Evolutionary conservation across 108 stramenopile species (phyloP), one percentile per base, ranked within the genome.

Genomic region (Cyclostephanos tholiformis): DNA sequence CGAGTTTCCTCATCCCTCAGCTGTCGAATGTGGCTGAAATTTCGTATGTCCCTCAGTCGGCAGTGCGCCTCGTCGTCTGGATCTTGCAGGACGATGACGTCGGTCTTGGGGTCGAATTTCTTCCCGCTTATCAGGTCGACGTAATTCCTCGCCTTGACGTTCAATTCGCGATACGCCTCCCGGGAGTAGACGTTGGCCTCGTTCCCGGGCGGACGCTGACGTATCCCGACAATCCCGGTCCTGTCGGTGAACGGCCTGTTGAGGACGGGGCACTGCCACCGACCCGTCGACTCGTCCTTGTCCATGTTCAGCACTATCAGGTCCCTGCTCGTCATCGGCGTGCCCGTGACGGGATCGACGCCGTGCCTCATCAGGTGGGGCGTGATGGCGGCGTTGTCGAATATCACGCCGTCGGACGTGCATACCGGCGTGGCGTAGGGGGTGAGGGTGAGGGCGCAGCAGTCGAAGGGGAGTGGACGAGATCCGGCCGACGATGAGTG

Each of bases 201-300:
- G 23, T 85, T 88, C 22, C 69, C 64, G 3, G 60, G 41, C 16
- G 76, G 77, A 0, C 71, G 22, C 46, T 93, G 83, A 0, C 86
- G 67, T 58, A 99, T 90, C 20, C 96, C 97, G n/a, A 97, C 87
- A 8, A 98, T 84, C 61, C 96, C 96, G 39, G 95, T 91, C 51
- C 87, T 85, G 83, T 94, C 86, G 6, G 74, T 80, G 74, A 98
- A 98, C 17, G 89, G 78, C 84, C 98, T 99, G 71, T 88, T 92
- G 43, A 98, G 84, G n/a, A 99, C 85, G 3, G 99, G 99, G 76
- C 98, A 99, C 67, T 97, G 95, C 96, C 97, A 97, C 36, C 88
- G 70, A 27, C 95, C 95, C 53, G 88, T 86, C 19, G 88, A 87
- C 13, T 85, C 89, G 59, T 97, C 96, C 60, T 85, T 83, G 46